These are phyloP conservation scores for Diaporthe vexans DNA, from an alignment of 2,329 filamentous ascomycete species.

Conservation along the genomic window DNA sequence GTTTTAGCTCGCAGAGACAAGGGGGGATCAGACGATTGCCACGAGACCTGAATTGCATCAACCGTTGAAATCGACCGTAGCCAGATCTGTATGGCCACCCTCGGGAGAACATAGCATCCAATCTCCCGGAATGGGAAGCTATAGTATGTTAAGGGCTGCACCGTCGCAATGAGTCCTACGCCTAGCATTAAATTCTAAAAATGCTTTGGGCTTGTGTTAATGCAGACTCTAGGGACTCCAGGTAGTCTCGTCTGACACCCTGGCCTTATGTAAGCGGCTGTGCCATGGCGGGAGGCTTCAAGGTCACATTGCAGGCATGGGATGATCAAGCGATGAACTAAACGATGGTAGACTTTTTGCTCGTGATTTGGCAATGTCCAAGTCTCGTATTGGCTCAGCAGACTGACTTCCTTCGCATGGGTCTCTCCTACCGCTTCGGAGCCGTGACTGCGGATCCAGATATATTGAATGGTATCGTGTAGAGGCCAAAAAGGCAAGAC, in stretches of 20 bases:
- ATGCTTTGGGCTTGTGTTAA: background rate
- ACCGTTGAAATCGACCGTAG: no score
- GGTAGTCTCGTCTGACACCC: background rate
- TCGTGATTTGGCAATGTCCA: background rate
- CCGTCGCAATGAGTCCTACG: background rate
- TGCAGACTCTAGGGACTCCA: background rate
- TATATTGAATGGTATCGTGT: background rate
- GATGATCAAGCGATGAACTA: slow-evolving; percentile 3
- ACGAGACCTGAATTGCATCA: no score
- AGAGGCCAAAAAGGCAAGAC: background rate
- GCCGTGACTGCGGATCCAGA: background rate
- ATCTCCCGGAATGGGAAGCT: no score
- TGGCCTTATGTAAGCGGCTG: slow-evolving; percentile 13
- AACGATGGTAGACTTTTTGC: background rate
- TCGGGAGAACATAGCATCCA: no score
- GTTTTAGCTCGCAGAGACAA: no score
- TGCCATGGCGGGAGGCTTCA: background rate
- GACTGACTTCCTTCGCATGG: background rate
- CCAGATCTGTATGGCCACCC: no score
- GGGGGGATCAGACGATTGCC: no score
- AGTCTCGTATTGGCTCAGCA: background rate
- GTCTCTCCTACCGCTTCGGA: background rate
- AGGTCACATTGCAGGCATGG: slow-evolving; percentile 17
- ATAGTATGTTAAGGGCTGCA: background rate
- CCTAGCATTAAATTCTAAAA: background rate